Evolutionary conservation across 345 rosid species (phyloP).

Genomic region (Melaleuca alternifolia): DNA sequence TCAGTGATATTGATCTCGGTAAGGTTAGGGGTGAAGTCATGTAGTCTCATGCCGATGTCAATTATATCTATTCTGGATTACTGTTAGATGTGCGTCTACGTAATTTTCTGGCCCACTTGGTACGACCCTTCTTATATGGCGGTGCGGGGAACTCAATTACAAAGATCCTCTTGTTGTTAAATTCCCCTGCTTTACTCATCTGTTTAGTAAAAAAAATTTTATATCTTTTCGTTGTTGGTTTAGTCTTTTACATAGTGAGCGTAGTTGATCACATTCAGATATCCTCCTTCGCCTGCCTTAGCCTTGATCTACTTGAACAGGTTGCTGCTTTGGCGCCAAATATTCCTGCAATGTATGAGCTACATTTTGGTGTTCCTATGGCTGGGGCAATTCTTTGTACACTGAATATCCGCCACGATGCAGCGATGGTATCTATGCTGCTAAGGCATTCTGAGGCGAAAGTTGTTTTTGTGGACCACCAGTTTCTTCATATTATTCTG

Average conservation of each 20-base stretch:
- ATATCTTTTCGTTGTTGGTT: background rate
- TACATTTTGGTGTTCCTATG: conserved; percentile 66
- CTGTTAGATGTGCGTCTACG: background rate
- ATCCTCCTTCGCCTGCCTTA: background rate
- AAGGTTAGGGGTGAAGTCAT: background rate
- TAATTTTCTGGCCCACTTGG: background rate
- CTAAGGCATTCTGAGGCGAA: conserved; percentile 52
- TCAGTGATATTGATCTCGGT: background rate
- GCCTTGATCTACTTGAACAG: conserved; percentile 15
- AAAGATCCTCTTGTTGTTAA: background rate
- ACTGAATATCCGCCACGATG: conserved; percentile 44
- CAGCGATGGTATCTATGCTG: conserved; percentile 30
- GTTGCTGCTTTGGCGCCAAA: conserved; percentile 53
- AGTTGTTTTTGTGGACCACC: conserved; percentile 38
- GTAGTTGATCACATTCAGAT: background rate
- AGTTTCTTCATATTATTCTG: conserved; percentile 23
- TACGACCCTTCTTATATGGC: background rate
- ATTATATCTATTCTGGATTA: background rate
- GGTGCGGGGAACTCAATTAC: background rate
- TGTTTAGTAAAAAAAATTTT: background rate
- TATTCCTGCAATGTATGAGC: conserved; percentile 51
- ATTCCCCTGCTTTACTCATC: background rate
- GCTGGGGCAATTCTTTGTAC: conserved; percentile 55
- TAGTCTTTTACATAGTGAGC: background rate
- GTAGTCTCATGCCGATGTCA: background rate